These are phyloP conservation scores for Didymella lethalis DNA, from an alignment of 2,329 filamentous ascomycete species.

Conservation along the genomic window DNA sequence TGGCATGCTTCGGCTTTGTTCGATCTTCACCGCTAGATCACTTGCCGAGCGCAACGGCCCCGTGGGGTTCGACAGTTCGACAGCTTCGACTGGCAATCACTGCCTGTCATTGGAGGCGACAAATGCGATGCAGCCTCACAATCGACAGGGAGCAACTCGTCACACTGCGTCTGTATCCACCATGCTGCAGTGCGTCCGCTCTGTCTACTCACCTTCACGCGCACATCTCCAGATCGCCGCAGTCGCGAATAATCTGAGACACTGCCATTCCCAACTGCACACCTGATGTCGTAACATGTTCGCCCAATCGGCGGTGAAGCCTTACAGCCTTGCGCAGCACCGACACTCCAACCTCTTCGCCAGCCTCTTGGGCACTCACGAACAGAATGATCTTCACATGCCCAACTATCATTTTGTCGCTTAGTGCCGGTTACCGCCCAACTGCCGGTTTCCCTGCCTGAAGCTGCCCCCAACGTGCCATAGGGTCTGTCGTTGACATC, in stretches of 20 bases:
- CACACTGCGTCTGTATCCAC: conserved; percentile 9
- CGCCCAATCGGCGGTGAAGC: conserved; percentile 23
- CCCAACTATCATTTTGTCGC: neutral
- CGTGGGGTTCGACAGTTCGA: conserved; percentile 21
- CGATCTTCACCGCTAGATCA: conserved; percentile 34
- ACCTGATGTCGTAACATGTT: neutral
- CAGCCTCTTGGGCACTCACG: conserved; percentile 1
- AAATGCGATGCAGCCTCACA: conserved; percentile 17
- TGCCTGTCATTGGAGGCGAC: conserved; percentile 6
- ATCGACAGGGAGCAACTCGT: conserved; percentile 5
- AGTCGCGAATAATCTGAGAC: conserved; percentile 2
- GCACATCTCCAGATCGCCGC: neutral
- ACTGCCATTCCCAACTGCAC: neutral
- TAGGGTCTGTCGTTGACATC: conserved; percentile 14
- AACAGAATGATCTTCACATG: neutral
- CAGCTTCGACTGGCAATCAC: conserved; percentile 5
- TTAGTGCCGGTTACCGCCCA: neutral
- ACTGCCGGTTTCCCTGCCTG: conserved; percentile 12
- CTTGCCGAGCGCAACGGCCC: conserved; percentile 25
- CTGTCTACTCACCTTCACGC: neutral
- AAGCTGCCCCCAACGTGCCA: neutral
- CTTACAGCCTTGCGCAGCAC: conserved; percentile 3
- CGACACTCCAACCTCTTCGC: neutral
- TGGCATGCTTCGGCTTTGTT: conserved; percentile 35
- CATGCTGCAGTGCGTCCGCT: neutral